Evolutionary conservation across 257 asterid species (phyloP).

Genomic region (Penstemon barbatus): DNA sequence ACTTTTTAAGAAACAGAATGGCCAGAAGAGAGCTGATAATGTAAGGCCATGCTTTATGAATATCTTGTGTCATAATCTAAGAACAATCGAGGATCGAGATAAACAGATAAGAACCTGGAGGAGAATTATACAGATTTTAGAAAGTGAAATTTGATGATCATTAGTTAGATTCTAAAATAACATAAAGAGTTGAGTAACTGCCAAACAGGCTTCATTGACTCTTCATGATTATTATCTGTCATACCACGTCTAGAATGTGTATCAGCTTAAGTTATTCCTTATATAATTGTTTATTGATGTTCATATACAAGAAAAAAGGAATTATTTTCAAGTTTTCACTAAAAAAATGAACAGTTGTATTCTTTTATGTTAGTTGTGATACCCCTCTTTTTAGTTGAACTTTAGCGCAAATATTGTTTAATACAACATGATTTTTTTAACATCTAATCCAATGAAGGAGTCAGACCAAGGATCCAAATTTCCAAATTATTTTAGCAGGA

Average conservation of each 20-base stretch:
- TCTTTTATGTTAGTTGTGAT: conserved; percentile 39
- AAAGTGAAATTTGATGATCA: conserved; percentile 34
- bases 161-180: conserved; percentile 21
- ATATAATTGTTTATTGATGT: conserved; percentile 26
- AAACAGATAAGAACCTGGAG: conserved; percentile 18
- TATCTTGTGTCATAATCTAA: conserved; percentile 36
- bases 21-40: conserved; percentile 33
- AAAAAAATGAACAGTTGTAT: conserved; percentile 25
- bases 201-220: conserved; percentile 48
- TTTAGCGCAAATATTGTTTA: conserved; percentile 35
- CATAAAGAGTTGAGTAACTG: conserved; percentile 38
- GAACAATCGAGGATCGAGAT: background rate
- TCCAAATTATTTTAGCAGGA: background rate
- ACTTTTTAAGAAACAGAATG: conserved; percentile 36
- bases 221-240: conserved; percentile 39
- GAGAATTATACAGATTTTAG: conserved; percentile 9
- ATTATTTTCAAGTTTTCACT: conserved; percentile 28
- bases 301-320: conserved; percentile 9
- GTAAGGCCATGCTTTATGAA: conserved; percentile 28
- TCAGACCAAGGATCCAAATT: background rate
- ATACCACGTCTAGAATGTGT: conserved; percentile 52
- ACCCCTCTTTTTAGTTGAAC: conserved; percentile 32
- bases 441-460: background rate
- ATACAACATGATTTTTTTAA: background rate
- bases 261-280: conserved; percentile 40